Conservation (phyloP, 2,329 filamentous ascomycete genomes). For the Paecilomyces sp. region DNA sequence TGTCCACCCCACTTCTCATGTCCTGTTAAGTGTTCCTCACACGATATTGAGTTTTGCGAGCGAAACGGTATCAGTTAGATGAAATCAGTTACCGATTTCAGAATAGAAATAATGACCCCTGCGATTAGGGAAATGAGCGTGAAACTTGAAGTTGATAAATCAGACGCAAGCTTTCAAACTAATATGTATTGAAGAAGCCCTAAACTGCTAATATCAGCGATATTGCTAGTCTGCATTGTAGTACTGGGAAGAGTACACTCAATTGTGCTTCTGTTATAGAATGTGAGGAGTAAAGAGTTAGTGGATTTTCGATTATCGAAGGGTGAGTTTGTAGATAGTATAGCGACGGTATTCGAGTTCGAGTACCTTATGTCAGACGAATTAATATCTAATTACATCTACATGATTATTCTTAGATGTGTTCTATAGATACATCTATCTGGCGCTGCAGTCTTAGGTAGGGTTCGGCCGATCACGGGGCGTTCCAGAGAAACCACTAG, state of each 20-base stretch:
- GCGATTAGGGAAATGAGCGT: neutral
- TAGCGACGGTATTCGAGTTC: too few species aligned
- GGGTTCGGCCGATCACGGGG: slow-evolving; percentile 2
- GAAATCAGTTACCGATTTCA: neutral
- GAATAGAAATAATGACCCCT: neutral
- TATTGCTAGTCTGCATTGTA: too few species aligned
- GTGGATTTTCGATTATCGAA: neutral
- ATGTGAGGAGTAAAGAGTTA: neutral
- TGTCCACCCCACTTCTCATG: neutral
- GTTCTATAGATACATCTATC: neutral
- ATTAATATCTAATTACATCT: too few species aligned
- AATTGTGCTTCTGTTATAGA: neutral
- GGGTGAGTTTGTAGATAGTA: neutral
- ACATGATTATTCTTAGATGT: neutral
- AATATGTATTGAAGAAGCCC: too few species aligned
- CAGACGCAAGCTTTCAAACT: too few species aligned
- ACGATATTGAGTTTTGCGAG: neutral
- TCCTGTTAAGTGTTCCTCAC: neutral
- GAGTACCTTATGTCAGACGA: too few species aligned
- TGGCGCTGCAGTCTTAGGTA: neutral
- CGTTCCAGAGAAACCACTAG: neutral
- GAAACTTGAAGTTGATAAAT: neutral
- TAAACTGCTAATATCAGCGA: too few species aligned
- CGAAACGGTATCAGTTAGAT: neutral
- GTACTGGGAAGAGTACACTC: neutral